These are phyloP conservation scores for Trichoderma sp. DNA, from an alignment of 2,329 filamentous ascomycete genomes.

Conservation along the genomic window DNA sequence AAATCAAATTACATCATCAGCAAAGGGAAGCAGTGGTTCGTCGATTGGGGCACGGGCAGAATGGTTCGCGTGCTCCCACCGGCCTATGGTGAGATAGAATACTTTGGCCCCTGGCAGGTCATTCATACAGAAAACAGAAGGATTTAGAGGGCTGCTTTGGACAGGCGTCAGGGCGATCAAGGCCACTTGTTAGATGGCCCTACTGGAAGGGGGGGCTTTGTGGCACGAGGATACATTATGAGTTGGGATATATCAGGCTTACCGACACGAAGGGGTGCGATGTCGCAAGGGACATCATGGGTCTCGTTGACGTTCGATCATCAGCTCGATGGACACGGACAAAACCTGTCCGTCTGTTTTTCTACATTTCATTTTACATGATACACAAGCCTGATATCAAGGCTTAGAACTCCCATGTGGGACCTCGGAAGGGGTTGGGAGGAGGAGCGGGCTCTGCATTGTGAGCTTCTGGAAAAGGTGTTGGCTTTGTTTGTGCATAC, in stretches of 20 bases:
- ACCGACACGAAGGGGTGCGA: background rate
- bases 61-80: slow-evolving; percentile 54
- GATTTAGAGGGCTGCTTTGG: slow-evolving; percentile 32
- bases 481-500: slow-evolving; percentile 11
- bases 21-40: slow-evolving; percentile 56
- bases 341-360: background rate
- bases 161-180: background rate
- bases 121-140: slow-evolving; percentile 48
- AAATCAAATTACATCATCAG: slow-evolving; percentile 57
- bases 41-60: slow-evolving; percentile 57
- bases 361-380: background rate
- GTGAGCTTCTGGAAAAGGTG: background rate
- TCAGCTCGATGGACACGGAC: background rate
- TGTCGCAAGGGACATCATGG: background rate
- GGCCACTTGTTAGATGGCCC: background rate
- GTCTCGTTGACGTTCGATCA: background rate
- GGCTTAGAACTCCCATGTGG: background rate
- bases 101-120: slow-evolving; percentile 49
- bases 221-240: background rate
- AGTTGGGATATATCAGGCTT: background rate
- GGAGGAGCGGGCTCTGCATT: background rate
- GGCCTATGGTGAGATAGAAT: slow-evolving; percentile 50
- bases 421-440: background rate
- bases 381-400: background rate
- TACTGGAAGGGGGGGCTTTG: background rate